Conservation (phyloP, 148 eudicot genomes). For the Pouteria glomerata region DNA sequence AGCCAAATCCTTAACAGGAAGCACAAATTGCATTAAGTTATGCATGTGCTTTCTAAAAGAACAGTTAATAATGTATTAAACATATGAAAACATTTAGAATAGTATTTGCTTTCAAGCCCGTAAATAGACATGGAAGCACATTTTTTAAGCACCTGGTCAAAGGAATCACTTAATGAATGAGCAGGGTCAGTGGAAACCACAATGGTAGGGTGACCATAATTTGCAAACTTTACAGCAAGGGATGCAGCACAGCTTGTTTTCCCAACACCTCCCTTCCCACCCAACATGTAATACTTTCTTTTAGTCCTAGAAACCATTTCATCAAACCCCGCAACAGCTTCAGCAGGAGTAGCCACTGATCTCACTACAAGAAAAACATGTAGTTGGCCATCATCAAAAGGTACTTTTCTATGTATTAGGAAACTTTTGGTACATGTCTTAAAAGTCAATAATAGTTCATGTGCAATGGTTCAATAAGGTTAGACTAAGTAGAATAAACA, state of each 20-base stretch:
- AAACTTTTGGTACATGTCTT: neutral
- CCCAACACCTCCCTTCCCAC: slow-evolving; percentile 79
- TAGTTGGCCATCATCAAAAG: neutral
- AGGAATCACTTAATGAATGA: slow-evolving; percentile 79
- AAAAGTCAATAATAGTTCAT: neutral
- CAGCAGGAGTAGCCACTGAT: slow-evolving; percentile 35
- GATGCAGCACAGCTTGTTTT: slow-evolving; percentile 86
- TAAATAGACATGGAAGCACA: neutral
- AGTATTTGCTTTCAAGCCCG: neutral
- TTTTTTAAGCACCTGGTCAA: slow-evolving; percentile 46
- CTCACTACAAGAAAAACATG: slow-evolving; percentile 30
- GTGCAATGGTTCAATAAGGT: neutral
- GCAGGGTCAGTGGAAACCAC: slow-evolving; percentile 89
- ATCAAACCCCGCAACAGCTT: slow-evolving; percentile 45
- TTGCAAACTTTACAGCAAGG: slow-evolving; percentile 79
- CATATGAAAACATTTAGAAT: neutral
- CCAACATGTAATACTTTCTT: slow-evolving; percentile 70
- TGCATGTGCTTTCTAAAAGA: neutral
- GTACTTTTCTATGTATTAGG: neutral
- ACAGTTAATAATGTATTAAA: neutral
- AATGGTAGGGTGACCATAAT: slow-evolving; percentile 63
- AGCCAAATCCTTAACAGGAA: slow-evolving; percentile 43
- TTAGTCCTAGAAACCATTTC: slow-evolving; percentile 53
- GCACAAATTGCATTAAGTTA: neutral
- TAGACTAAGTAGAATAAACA: neutral